phyloP scores from a whole-genome alignment of 108 stramenopile genomes.

The Stephanodiscus triporus region DNA sequence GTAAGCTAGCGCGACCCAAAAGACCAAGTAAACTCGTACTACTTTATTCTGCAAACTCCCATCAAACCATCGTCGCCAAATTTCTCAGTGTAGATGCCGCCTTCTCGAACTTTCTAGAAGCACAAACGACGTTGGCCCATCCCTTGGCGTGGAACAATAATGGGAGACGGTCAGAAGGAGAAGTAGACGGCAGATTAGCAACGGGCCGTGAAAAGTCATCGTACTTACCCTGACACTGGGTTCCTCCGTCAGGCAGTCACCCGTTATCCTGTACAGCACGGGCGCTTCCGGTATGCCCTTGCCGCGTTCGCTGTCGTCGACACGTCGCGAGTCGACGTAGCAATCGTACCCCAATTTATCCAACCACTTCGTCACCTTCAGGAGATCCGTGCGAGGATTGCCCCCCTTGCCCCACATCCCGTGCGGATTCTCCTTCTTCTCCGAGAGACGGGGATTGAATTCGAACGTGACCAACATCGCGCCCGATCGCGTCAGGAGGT shows the following conservation, averaged over 20 bases:
- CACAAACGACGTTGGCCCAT: slow-evolving; percentile 53
- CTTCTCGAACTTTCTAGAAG: slow-evolving; percentile 32
- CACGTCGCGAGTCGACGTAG: slow-evolving; percentile 23
- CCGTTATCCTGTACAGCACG: slow-evolving; percentile 45
- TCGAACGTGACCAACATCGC: slow-evolving; percentile 50
- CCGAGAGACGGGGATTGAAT: slow-evolving; percentile 41
- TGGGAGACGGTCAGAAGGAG: too few species aligned
- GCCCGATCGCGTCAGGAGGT: slow-evolving; percentile 16
- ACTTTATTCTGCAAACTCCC: too few species aligned
- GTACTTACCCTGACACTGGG: slow-evolving; percentile 40
- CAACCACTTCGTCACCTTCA: slow-evolving; percentile 27
- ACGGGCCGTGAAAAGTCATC: too few species aligned
- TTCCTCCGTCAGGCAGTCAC: slow-evolving; percentile 32
- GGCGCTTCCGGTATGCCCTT: slow-evolving; percentile 18
- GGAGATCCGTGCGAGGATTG: slow-evolving; percentile 20
- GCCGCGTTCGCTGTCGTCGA: background rate
- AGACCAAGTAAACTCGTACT: too few species aligned
- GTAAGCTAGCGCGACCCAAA: too few species aligned
- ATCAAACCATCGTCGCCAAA: slow-evolving; percentile 9
- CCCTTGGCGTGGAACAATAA: too few species aligned
- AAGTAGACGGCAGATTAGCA: too few species aligned
- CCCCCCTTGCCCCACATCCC: slow-evolving; percentile 43
- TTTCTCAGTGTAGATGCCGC: slow-evolving; percentile 21
- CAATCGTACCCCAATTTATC: slow-evolving; percentile 38
- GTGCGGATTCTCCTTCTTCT: slow-evolving; percentile 31